Evolutionary conservation across 75 land plant species (phyloP).

Genomic region (Picea sitchensis): DNA sequence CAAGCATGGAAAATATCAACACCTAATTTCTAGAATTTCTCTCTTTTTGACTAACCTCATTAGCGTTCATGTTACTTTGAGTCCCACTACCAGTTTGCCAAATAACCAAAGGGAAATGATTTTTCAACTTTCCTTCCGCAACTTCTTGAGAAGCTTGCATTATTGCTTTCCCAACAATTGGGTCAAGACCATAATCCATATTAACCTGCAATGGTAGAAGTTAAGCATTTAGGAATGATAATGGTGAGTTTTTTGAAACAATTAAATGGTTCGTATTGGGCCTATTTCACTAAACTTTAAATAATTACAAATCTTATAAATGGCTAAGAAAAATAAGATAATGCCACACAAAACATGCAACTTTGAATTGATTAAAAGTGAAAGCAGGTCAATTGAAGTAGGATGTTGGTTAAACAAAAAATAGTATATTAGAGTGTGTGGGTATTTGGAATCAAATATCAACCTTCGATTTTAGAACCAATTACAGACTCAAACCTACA

Average conservation of each 20-base stretch:
- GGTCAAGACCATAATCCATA: slow-evolving; percentile 91
- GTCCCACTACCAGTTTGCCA: slow-evolving; percentile 99
- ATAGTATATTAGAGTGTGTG: not conserved
- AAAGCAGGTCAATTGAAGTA: not conserved
- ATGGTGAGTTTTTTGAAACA: not conserved
- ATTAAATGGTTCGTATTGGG: not conserved
- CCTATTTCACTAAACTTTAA: not conserved
- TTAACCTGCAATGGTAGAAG: slow-evolving; percentile 48
- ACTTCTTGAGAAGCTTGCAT: slow-evolving; percentile 95
- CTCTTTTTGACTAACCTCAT: slow-evolving; percentile 57
- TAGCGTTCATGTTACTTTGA: slow-evolving; percentile 98
- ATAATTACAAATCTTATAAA: not conserved
- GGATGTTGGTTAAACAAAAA: not conserved
- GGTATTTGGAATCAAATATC: not conserved
- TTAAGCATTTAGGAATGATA: not conserved
- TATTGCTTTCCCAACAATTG: slow-evolving; percentile 75
- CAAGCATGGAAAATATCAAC: not conserved
- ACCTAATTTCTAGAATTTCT: not conserved
- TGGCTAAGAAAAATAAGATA: not conserved
- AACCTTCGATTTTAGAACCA: not conserved
- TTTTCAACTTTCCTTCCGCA: slow-evolving; percentile 84
- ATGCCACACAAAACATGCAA: not conserved
- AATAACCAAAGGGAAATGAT: slow-evolving; percentile 92
- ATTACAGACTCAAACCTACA: not conserved
- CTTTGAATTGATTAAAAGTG: not conserved